Evolutionary conservation across 2,329 filamentous ascomycete genomes (phyloP), one percentile per base, ranked within the genome.

Genomic region (Alternaria ethzedia): DNA sequence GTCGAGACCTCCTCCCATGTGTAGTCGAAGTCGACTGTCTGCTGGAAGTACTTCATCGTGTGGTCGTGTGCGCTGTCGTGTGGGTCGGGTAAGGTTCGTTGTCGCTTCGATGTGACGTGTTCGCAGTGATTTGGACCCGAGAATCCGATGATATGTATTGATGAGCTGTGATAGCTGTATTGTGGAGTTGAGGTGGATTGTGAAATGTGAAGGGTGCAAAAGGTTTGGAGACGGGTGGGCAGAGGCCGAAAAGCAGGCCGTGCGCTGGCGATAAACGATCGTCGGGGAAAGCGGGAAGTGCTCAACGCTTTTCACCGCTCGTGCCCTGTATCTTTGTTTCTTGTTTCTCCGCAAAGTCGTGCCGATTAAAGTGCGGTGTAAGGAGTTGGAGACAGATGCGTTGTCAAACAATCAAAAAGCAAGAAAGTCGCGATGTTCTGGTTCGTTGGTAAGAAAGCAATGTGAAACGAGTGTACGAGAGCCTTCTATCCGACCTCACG

Each of bases 1-100:
- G 93, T 94, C 25, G 94, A 97, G 36, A 99, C 96, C 82, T 98
- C 95, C 77, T 97, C 93, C 96, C 96, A 99, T 49, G 95, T 97
- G 86, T 99, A 99, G 84, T 97, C 88, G 83, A 96, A 99, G 65
- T 93, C 94, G 82, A 93, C 92, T 43, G 86, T 85, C 76, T 93
- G 96, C 73, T 93, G 92, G 78, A 98, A 98, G 83, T 98, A 92
- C 87, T 96, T 97, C 96, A 99, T 98, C 15, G 61, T 65, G 55
- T 60, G 59, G 51, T 66, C 63, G 71, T 70, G 69, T 70, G 59
- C 46, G 50, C 63, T 68, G 59, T 59, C 26, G 51, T 45, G 46
- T 45, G 60, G 41, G 47, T 43, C 9, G 12, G 46, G 36, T 21
- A 8, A 41, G 12, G 41, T 46, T 25, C 46, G 49, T 20, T 57